Evolutionary conservation across 345 rosid species (phyloP).

Genomic region (Garcia nutans): DNA sequence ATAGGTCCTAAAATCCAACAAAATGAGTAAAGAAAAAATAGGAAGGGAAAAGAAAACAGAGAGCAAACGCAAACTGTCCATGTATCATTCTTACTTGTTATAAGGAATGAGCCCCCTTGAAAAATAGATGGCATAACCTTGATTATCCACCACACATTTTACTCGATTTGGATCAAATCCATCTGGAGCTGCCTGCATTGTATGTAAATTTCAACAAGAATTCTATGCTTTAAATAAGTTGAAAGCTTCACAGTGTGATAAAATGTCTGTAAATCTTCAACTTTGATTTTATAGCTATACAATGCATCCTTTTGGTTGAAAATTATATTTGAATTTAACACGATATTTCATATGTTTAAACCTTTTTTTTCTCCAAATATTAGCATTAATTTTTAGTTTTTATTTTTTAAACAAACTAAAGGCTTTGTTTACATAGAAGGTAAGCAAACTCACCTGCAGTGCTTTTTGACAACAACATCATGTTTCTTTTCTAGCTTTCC

Average conservation of each 20-base stretch:
- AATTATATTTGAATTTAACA: not conserved
- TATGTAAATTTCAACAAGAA: not conserved
- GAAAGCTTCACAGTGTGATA: not conserved
- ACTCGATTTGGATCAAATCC: slow-evolving; percentile 91
- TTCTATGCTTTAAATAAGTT: too few relatives aligned
- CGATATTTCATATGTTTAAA: not conserved
- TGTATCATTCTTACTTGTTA: slow-evolving; percentile 60
- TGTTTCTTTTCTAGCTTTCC: slow-evolving; percentile 79
- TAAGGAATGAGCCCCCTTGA: slow-evolving; percentile 89
- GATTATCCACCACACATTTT: slow-evolving; percentile 80
- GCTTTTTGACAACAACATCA: slow-evolving; percentile 91
- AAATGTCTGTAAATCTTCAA: not conserved
- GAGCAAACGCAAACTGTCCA: not conserved
- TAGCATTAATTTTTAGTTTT: not conserved
- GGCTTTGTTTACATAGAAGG: not conserved
- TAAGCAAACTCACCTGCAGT: slow-evolving; percentile 58
- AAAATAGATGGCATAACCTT: slow-evolving; percentile 84
- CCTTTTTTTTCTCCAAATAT: not conserved
- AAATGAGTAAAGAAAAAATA: not conserved
- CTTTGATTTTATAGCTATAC: not conserved
- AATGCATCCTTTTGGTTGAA: not conserved
- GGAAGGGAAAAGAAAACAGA: not conserved
- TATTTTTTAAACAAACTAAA: not conserved
- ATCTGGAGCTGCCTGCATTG: slow-evolving; percentile 80
- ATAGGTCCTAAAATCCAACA: too few relatives aligned